Percentiles rank a stretch among this genome's conserved stretches.
Conservation (phyloP, 306 rosid species). For the Prunus mongolica region DNA sequence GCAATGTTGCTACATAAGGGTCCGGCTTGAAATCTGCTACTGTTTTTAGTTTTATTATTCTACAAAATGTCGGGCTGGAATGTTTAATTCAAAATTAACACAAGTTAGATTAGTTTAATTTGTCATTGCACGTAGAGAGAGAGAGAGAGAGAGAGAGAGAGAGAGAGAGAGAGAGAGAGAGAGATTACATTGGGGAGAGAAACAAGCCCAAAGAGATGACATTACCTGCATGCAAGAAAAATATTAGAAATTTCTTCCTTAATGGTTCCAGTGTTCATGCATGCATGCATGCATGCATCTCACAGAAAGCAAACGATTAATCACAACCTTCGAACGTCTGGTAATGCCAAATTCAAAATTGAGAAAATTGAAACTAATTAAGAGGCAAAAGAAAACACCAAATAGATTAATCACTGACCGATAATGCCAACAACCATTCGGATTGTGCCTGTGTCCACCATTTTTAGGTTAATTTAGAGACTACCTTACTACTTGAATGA, state of each 20-base stretch:
- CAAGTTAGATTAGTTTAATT: neutral
- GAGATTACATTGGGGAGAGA: constrained; percentile 68
- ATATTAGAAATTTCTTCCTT: too few species aligned
- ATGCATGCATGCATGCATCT: too few species aligned
- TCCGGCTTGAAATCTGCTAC: constrained; percentile 77
- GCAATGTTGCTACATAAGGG: constrained; percentile 65
- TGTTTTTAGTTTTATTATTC: constrained; percentile 48
- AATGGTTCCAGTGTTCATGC: too few species aligned
- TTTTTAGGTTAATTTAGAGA: neutral
- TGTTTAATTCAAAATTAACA: neutral
- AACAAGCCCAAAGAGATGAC: constrained; percentile 60
- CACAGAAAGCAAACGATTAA: too few species aligned
- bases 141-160: neutral
- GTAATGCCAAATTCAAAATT: neutral
- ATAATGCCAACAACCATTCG: constrained; percentile 45
- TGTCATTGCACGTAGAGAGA: neutral
- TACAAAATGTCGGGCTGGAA: constrained; percentile 70
- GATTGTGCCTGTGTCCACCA: neutral
- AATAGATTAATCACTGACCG: constrained; percentile 31
- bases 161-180: neutral
- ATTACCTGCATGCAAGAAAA: constrained; percentile 61
- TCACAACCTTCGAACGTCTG: too few species aligned
- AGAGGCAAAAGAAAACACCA: neutral
- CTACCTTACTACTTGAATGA: neutral
- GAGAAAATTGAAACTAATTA: neutral